Evolutionary conservation across 371 early-diverging fungal genomes (phyloP).

Genomic region (Mortierella sp.): DNA sequence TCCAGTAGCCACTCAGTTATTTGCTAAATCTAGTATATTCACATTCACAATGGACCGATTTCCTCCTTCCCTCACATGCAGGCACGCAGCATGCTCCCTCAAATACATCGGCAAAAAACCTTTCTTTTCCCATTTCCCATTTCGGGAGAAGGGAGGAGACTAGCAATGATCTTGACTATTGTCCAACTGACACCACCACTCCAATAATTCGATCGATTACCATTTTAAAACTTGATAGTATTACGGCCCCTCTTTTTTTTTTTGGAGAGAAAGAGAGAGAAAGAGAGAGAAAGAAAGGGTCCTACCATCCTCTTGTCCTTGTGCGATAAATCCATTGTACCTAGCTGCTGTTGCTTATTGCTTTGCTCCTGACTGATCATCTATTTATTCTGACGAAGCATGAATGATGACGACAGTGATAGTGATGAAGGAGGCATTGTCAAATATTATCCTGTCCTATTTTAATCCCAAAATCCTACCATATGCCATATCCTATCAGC

Average conservation of each 20-base stretch:
- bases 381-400: neutral
- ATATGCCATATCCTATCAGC: neutral
- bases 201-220: neutral
- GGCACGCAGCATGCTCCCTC: neutral
- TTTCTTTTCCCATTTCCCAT: too few species aligned
- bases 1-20: neutral
- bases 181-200: too few species aligned
- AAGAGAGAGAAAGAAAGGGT: neutral
- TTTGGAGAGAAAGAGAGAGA: too few species aligned
- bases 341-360: neutral
- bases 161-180: too few species aligned
- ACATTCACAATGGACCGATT: neutral
- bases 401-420: conserved; percentile 4
- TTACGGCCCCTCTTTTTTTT: neutral
- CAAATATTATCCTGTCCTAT: neutral
- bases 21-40: neutral
- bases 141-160: too few species aligned
- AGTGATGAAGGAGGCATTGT: neutral
- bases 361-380: neutral
- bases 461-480: too few species aligned
- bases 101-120: too few species aligned
- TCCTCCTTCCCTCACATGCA: neutral
- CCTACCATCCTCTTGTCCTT: neutral
- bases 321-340: neutral
- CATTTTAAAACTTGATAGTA: neutral